Conservation (phyloP, 108 stramenopile genomes). For the Fragilaria radians region DNA sequence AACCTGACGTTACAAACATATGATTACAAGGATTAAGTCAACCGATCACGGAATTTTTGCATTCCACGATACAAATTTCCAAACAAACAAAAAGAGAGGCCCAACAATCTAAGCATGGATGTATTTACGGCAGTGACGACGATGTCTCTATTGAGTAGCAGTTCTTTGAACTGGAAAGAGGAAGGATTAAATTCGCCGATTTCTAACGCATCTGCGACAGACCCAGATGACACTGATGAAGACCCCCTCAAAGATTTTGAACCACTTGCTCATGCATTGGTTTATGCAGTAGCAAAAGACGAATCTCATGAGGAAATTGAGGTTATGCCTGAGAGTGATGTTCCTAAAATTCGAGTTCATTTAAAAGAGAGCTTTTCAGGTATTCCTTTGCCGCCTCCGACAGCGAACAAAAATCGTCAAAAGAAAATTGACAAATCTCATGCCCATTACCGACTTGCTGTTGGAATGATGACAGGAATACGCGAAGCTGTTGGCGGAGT, state of each 20-base stretch:
- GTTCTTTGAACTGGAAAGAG: no score
- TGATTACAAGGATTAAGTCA: no score
- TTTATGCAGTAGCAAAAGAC: background rate
- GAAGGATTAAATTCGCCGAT: no score
- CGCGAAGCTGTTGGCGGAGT: slow-evolving; percentile 42
- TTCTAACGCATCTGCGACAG: background rate
- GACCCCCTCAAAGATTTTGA: slow-evolving; percentile 3
- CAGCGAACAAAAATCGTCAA: slow-evolving; percentile 4
- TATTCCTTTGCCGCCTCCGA: background rate
- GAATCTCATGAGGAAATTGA: background rate
- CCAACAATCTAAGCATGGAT: background rate
- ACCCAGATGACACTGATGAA: background rate
- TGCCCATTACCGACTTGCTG: slow-evolving; percentile 66
- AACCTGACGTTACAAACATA: no score
- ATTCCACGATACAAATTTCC: background rate
- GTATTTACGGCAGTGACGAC: background rate
- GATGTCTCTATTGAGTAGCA: background rate
- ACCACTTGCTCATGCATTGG: background rate
- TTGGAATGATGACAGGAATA: slow-evolving; percentile 90
- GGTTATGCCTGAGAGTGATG: background rate
- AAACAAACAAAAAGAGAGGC: background rate
- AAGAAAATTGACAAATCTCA: slow-evolving; percentile 61
- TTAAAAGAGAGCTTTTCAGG: background rate
- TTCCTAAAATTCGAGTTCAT: slow-evolving; percentile 1
- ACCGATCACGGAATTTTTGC: no score